Evolutionary conservation across 495 filamentous ascomycete species (phyloP).

Genomic region (Tuber brumale): DNA sequence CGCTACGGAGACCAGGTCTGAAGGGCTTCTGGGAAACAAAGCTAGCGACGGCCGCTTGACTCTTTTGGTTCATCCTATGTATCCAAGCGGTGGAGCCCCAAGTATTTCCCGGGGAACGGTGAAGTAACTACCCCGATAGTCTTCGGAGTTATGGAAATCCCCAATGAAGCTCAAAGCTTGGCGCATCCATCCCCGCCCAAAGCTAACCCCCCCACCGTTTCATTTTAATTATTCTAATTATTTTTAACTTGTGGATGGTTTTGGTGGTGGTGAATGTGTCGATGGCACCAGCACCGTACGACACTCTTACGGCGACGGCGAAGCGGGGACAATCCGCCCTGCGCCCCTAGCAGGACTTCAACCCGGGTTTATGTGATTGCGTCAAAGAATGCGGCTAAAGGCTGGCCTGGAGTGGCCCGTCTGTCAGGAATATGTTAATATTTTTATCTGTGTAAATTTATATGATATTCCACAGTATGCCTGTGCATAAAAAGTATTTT

Average conservation of each 20-base stretch:
- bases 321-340: neutral
- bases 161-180: neutral
- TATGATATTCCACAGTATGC: neutral
- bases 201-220: neutral
- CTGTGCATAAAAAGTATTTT: neutral
- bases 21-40: neutral
- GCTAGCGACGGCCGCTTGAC: conserved; percentile 1
- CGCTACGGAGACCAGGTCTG: neutral
- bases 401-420: conserved; percentile 19
- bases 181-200: neutral
- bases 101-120: neutral
- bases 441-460: neutral
- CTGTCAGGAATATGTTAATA: conserved; percentile 20
- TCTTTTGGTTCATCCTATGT: neutral
- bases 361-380: conserved; percentile 35
- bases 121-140: neutral
- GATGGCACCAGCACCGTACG: neutral
- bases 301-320: neutral
- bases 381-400: conserved; percentile 13
- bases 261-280: neutral
- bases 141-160: neutral
- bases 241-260: neutral
- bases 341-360: conserved; percentile 4
- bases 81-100: neutral
- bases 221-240: neutral